Percentiles rank a stretch among this genome's conserved stretches.
Conservation (phyloP, 306 rosid species). For the Vigna radiata region DNA sequence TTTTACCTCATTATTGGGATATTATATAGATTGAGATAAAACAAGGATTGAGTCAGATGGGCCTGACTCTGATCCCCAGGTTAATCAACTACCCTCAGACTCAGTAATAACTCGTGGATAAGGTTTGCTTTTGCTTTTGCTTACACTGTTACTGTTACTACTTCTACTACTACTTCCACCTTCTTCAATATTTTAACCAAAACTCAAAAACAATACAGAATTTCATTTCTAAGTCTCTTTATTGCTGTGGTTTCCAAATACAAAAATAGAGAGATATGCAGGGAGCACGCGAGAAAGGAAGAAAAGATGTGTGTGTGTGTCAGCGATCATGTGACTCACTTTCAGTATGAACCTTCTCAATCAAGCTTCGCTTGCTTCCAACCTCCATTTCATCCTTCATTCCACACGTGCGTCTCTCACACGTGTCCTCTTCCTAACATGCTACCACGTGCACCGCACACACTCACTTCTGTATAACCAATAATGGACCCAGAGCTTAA, state of each 20-base stretch:
- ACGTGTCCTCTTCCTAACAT: conserved; percentile 55
- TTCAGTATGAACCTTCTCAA: conserved; percentile 37
- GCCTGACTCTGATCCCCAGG: conserved; percentile 66
- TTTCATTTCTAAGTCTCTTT: not conserved
- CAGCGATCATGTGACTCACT: conserved; percentile 80
- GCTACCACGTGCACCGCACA: conserved; percentile 61
- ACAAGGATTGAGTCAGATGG: conserved; percentile 49
- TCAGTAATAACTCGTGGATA: conserved; percentile 61
- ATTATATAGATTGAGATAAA: conserved; percentile 39
- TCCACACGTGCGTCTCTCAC: conserved; percentile 67
- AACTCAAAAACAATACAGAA: not conserved
- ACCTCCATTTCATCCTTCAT: conserved; percentile 26
- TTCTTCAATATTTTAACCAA: not conserved
- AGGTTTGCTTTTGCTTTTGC: conserved; percentile 41
- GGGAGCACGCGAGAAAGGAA: conserved; percentile 77
- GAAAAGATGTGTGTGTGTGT: conserved; percentile 54
- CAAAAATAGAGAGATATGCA: conserved; percentile 52
- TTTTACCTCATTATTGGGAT: conserved; percentile 24
- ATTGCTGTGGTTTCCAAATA: conserved; percentile 20
- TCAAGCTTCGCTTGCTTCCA: conserved; percentile 49
- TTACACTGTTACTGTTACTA: conserved; percentile 44
- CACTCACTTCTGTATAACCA: not conserved
- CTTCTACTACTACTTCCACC: too few relatives aligned
- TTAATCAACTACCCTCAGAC: conserved; percentile 31
- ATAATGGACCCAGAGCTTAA: not conserved